These are phyloP conservation scores for Cochlearia excelsa DNA, from an alignment of 345 rosid species.

Conservation along the genomic window DNA sequence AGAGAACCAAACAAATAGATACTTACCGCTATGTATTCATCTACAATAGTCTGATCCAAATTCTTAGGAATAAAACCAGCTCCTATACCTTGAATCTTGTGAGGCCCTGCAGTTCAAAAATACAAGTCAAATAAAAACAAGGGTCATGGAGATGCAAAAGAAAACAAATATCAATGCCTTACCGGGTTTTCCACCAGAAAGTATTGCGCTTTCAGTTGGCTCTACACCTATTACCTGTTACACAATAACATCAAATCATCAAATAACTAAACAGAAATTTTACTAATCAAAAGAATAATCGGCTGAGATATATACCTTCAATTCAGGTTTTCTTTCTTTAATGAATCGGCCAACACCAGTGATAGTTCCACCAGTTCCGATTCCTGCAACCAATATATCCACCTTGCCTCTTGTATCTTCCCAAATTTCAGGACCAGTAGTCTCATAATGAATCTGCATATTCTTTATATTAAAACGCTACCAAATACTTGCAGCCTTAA, in stretches of 20 bases:
- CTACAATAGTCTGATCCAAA: slow-evolving; percentile 65
- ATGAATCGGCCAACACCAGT: slow-evolving; percentile 72
- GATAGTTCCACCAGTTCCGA: slow-evolving; percentile 93
- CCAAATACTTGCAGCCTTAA: slow-evolving; percentile 12
- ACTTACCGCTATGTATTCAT: slow-evolving; percentile 82
- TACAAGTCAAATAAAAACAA: neutral
- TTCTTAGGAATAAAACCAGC: slow-evolving; percentile 95
- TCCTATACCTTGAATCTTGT: slow-evolving; percentile 99
- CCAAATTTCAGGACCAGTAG: slow-evolving; percentile 91
- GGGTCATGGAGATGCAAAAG: neutral
- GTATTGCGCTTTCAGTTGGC: slow-evolving; percentile 74
- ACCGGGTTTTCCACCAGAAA: slow-evolving; percentile 91
- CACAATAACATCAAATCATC: slow-evolving; percentile 22
- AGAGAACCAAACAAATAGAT: slow-evolving; percentile 2
- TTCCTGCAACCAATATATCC: slow-evolving; percentile 69
- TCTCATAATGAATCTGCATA: slow-evolving; percentile 75
- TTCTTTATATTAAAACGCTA: slow-evolving; percentile 9
- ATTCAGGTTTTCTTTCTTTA: slow-evolving; percentile 50
- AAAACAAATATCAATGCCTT: slow-evolving; percentile 23
- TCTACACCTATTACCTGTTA: slow-evolving; percentile 81
- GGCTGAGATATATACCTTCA: slow-evolving; percentile 28
- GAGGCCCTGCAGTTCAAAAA: slow-evolving; percentile 67
- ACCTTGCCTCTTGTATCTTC: slow-evolving; percentile 80
- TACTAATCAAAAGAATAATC: neutral
- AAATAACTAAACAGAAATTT: slow-evolving; percentile 1